A percentile compares a stretch with the other conserved stretches of the same genome.
Evolutionary conservation across 2,329 filamentous ascomycete genomes (phyloP).

Genomic region (Neofusicoccum cordaticola): DNA sequence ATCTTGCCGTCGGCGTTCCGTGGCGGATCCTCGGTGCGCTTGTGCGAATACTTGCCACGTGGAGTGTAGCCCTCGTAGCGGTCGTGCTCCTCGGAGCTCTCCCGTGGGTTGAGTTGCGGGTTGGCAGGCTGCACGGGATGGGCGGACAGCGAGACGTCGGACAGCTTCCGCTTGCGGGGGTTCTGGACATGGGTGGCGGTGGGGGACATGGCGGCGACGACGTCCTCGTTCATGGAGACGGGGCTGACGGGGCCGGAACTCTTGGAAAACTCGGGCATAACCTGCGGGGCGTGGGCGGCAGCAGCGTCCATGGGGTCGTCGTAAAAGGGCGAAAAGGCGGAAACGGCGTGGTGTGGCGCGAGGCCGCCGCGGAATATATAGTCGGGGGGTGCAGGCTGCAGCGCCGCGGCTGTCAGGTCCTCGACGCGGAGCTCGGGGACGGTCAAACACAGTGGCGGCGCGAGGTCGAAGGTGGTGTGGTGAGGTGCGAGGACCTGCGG

Average conservation of each 20-base stretch:
- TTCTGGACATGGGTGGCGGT: background rate
- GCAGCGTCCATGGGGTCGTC: conserved; percentile 1
- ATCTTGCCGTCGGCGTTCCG: conserved; percentile 71
- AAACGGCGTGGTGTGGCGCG: background rate
- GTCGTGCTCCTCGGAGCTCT: conserved; percentile 14
- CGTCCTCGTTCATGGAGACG: conserved; percentile 9
- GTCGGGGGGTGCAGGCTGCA: conserved; percentile 9
- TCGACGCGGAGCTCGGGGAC: conserved; percentile 2
- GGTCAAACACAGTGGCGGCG: background rate
- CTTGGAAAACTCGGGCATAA: conserved; percentile 11
- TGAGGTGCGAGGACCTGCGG: background rate
- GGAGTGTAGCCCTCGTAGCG: conserved; percentile 21
- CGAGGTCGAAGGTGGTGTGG: background rate
- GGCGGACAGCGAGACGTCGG: conserved; percentile 9
- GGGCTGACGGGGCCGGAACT: conserved; percentile 6
- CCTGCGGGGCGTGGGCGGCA: background rate
- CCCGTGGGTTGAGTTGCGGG: background rate
- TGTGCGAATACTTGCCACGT: conserved; percentile 38
- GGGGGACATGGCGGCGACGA: background rate
- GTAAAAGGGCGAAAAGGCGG: background rate
- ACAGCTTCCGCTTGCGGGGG: conserved; percentile 14
- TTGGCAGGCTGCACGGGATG: background rate
- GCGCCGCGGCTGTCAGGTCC: background rate
- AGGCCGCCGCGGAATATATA: background rate
- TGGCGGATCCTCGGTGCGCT: conserved; percentile 50